Evolutionary conservation across 2,329 filamentous ascomycete genomes (phyloP).

Genomic region (Claviceps arundinis): DNA sequence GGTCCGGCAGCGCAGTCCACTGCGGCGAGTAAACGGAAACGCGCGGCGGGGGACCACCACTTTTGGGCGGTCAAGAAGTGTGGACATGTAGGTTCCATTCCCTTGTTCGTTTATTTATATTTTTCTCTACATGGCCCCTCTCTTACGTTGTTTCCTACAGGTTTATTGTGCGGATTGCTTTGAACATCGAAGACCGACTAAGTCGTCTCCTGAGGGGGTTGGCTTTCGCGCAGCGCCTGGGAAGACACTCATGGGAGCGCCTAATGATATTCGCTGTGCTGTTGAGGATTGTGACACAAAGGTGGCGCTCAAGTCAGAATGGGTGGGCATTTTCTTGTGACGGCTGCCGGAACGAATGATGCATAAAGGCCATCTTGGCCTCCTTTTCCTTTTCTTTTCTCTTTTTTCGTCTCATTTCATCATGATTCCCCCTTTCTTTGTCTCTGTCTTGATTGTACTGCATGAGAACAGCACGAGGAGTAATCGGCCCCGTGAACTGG

Average conservation of each 20-base stretch:
- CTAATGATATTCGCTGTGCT: slow-evolving; percentile 33
- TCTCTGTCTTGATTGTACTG: not conserved
- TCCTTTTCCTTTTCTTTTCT: not conserved
- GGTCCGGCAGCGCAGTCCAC: slow-evolving; percentile 10
- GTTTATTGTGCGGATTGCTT: slow-evolving; percentile 52
- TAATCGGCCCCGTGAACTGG: not conserved
- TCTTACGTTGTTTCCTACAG: slow-evolving; percentile 21
- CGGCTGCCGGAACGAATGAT: not conserved
- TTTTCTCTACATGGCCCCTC: not conserved
- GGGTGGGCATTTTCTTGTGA: slow-evolving; percentile 48
- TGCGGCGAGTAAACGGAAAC: slow-evolving; percentile 26
- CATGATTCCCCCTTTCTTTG: not conserved
- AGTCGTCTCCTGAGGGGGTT: slow-evolving; percentile 18
- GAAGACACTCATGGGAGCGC: slow-evolving; percentile 12
- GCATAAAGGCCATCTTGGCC: not conserved
- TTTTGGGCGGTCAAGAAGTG: slow-evolving; percentile 88
- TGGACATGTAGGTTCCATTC: slow-evolving; percentile 56
- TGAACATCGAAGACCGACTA: slow-evolving; percentile 36
- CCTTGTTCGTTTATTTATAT: not conserved
- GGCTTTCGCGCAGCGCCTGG: slow-evolving; percentile 25
- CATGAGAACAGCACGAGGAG: not conserved
- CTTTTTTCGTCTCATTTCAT: not conserved
- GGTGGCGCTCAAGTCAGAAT: slow-evolving; percentile 39
- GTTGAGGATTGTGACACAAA: slow-evolving; percentile 44
- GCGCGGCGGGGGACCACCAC: slow-evolving; percentile 54